Evolutionary conservation across 1,139 yeast species (phyloP).

Genomic region (Sugiyamaella novakii): DNA sequence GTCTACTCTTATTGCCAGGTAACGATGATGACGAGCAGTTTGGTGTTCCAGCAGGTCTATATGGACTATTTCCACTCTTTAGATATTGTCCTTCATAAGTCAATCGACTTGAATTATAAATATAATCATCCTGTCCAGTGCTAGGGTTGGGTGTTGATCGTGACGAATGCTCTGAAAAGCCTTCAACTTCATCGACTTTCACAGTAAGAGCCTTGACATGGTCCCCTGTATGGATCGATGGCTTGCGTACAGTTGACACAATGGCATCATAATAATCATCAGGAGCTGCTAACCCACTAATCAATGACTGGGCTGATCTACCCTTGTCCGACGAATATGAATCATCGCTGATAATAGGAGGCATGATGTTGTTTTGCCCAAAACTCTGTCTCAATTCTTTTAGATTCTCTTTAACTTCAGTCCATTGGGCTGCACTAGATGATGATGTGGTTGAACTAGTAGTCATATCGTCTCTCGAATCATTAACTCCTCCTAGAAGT

Average conservation of each 20-base stretch:
- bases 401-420: constrained; percentile 31
- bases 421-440: constrained; percentile 26
- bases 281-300: constrained; percentile 23
- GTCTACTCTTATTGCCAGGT: constrained; percentile 4
- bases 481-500: not conserved
- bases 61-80: not conserved
- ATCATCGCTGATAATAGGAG: constrained; percentile 25
- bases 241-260: constrained; percentile 31
- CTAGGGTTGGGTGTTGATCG: constrained; percentile 21
- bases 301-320: constrained; percentile 19
- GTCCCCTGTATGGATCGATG: constrained; percentile 35
- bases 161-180: constrained; percentile 11
- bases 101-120: constrained; percentile 12
- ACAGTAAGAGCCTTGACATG: constrained; percentile 33
- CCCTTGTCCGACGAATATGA: constrained; percentile 11
- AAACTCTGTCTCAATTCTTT: constrained; percentile 28
- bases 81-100: constrained; percentile 15
- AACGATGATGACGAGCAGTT: not conserved
- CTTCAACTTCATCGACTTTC: constrained; percentile 12
- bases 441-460: constrained; percentile 4
- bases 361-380: constrained; percentile 16
- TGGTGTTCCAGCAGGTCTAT: not conserved
- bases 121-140: constrained; percentile 19
- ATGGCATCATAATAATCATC: constrained; percentile 33
- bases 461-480: not conserved